A percentile compares a stretch with the other conserved stretches of the same genome.
Conservation (phyloP, 225 moss, liverwort and hornwort species). For the Marchantia paleacea region DNA sequence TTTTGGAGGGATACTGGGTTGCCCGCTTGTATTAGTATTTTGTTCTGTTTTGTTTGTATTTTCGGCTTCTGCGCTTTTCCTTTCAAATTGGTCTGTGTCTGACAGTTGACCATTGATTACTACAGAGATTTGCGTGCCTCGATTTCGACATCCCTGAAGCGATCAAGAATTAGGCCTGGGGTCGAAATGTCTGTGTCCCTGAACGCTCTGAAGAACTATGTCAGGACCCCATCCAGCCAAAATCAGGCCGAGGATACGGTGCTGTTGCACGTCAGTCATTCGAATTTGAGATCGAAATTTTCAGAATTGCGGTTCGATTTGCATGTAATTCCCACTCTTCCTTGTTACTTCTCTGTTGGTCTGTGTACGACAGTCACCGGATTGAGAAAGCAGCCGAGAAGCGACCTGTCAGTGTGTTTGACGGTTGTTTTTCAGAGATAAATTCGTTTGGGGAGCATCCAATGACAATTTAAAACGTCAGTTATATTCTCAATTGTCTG, state of each 20-base stretch:
- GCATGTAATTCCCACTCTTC: slow-evolving; percentile 49
- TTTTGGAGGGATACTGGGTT: too few relatives aligned
- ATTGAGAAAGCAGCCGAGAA: background rate
- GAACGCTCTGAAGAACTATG: slow-evolving; percentile 74
- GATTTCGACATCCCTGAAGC: background rate
- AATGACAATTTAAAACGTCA: background rate
- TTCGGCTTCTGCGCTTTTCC: too few relatives aligned
- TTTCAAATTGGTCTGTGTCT: too few relatives aligned
- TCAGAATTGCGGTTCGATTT: slow-evolving; percentile 91
- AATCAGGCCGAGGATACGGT: slow-evolving; percentile 97
- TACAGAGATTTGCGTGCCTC: too few relatives aligned
- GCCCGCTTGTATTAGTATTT: too few relatives aligned
- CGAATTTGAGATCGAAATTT: slow-evolving; percentile 83
- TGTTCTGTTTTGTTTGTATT: too few relatives aligned
- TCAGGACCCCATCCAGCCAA: slow-evolving; percentile 72
- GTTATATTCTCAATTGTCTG: background rate
- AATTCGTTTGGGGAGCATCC: background rate
- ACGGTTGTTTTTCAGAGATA: background rate
- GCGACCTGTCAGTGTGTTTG: background rate
- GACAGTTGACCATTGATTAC: too few relatives aligned
- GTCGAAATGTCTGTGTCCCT: slow-evolving; percentile 44
- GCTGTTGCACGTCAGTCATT: slow-evolving; percentile 83
- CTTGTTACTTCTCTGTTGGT: background rate
- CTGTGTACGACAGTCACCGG: background rate
- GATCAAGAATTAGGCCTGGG: background rate